Evolutionary conservation across 106 monocot genomes (phyloP).

Genomic region (Vanilla planifolia): DNA sequence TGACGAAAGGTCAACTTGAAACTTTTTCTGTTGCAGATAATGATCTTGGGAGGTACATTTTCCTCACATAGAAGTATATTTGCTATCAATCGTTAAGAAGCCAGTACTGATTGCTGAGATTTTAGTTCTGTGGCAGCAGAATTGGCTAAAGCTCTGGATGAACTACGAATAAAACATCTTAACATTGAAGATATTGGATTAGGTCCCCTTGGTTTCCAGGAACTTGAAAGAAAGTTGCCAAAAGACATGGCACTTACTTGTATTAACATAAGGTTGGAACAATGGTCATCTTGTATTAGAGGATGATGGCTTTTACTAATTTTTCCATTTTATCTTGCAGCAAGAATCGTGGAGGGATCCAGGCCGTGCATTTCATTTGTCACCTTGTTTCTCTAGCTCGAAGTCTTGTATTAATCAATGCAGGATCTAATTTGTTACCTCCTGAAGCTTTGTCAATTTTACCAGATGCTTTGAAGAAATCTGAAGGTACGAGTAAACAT

Average conservation of each 20-base stretch:
- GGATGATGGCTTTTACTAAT: neutral
- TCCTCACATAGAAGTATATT: neutral
- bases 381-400: conserved; percentile 42
- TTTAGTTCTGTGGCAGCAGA: conserved; percentile 59
- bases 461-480: conserved; percentile 39
- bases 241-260: conserved; percentile 28
- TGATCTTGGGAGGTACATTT: conserved; percentile 64
- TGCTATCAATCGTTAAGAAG: neutral
- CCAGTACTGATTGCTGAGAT: neutral
- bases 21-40: conserved; percentile 77
- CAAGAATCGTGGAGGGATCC: conserved; percentile 72
- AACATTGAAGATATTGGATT: conserved; percentile 85
- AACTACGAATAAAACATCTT: conserved; percentile 40
- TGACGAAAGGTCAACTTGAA: conserved; percentile 35
- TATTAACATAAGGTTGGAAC: conserved; percentile 75
- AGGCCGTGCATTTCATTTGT: conserved; percentile 51
- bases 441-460: conserved; percentile 48
- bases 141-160: conserved; percentile 53
- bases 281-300: neutral
- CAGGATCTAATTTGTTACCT: conserved; percentile 71
- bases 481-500: conserved; percentile 28
- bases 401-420: conserved; percentile 48
- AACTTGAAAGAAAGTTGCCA: conserved; percentile 47
- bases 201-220: conserved; percentile 67
- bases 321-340: conserved; percentile 26